Conservation (phyloP, 2,329 filamentous ascomycete genomes). For the Fusarium sacchari region DNA sequence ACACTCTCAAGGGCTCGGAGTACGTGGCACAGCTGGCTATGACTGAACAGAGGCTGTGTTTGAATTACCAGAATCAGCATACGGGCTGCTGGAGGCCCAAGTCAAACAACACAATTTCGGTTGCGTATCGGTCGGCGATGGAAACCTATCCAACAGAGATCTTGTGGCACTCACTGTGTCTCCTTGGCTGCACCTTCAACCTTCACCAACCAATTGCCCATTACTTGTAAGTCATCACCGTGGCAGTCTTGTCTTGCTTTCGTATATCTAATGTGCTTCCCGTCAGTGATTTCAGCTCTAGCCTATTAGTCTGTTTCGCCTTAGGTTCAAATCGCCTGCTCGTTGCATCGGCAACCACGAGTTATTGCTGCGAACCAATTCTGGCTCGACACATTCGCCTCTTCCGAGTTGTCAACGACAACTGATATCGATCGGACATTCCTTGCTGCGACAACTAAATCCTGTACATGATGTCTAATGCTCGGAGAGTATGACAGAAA, state of each 20-base stretch:
- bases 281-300: constrained; percentile 51
- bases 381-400: constrained; percentile 55
- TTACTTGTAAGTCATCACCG: not conserved
- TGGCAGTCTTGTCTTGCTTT: not conserved
- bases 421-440: constrained; percentile 70
- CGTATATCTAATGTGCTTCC: not conserved
- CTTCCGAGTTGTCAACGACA: constrained; percentile 70
- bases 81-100: not conserved
- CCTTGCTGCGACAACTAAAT: constrained; percentile 56
- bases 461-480: constrained; percentile 8
- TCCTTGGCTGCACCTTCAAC: constrained; percentile 42
- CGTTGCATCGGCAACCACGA: constrained; percentile 48
- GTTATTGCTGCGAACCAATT: constrained; percentile 42
- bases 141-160: constrained; percentile 41
- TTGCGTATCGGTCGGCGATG: constrained; percentile 44
- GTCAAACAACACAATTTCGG: constrained; percentile 28
- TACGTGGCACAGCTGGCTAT: constrained; percentile 28
- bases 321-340: constrained; percentile 5
- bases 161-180: constrained; percentile 37
- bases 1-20: constrained; percentile 53
- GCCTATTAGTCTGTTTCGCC: constrained; percentile 44
- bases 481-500: not conserved
- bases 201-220: constrained; percentile 27
- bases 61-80: not conserved
- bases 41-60: not conserved